Evolutionary conservation across 495 filamentous ascomycete species (phyloP).

Genomic region (Umbilicaria muhlenbergii): DNA sequence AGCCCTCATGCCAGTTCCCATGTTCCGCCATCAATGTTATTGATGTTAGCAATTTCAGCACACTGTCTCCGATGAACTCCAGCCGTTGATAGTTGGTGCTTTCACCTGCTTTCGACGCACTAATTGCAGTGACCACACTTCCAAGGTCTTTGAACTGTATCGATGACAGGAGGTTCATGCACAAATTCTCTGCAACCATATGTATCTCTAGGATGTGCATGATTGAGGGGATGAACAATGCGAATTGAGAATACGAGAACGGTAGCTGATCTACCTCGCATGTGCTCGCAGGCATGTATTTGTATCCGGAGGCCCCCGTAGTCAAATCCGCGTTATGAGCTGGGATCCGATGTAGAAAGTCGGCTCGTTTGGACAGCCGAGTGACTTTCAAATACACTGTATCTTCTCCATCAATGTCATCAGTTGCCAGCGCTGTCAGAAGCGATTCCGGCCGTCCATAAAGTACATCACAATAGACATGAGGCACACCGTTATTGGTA

Average conservation of each 20-base stretch:
- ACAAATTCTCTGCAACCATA: constrained; percentile 47
- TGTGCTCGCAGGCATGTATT: constrained; percentile 11
- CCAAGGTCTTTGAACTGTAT: constrained; percentile 36
- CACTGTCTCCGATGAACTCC: constrained; percentile 77
- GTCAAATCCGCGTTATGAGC: background rate
- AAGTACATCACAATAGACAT: constrained; percentile 14
- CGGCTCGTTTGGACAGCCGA: constrained; percentile 36
- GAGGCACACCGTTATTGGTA: constrained; percentile 6
- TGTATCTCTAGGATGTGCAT: constrained; percentile 48
- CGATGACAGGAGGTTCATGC: constrained; percentile 39
- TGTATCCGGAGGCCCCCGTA: constrained; percentile 7
- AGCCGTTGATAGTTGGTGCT: constrained; percentile 64
- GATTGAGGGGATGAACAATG: constrained; percentile 60
- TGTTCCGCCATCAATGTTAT: constrained; percentile 51
- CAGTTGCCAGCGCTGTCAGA: background rate
- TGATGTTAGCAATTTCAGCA: constrained; percentile 66
- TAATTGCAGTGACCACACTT: constrained; percentile 60
- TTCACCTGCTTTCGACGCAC: constrained; percentile 43
- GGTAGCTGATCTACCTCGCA: constrained; percentile 43
- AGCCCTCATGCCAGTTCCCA: constrained; percentile 62
- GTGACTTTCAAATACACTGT: constrained; percentile 32
- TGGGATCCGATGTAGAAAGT: constrained; percentile 40
- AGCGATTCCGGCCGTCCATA: background rate
- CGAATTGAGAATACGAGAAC: constrained; percentile 43
- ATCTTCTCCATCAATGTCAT: constrained; percentile 10